Percentiles rank a stretch among this genome's conserved stretches.
Evolutionary conservation across 2,329 filamentous ascomycete species (phyloP).

Genomic region (Ophiostoma populinum): DNA sequence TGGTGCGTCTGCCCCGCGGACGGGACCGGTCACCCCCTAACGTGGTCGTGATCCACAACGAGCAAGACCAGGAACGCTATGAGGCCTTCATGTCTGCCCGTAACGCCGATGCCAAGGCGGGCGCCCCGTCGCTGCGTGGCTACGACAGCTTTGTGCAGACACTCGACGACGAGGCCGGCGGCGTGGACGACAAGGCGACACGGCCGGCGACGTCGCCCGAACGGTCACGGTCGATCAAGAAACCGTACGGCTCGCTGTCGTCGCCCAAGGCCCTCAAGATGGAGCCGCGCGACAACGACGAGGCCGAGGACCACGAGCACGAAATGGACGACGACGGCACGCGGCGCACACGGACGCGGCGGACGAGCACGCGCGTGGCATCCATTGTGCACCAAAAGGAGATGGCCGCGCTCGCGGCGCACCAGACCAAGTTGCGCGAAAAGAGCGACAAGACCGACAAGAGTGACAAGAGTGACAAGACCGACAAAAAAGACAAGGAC

Average conservation of each 20-base stretch:
- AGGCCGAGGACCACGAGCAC: background rate
- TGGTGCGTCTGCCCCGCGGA: constrained; percentile 7
- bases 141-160: constrained; percentile 2
- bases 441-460: constrained; percentile 1
- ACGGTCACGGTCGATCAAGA: background rate
- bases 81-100: constrained; percentile 5
- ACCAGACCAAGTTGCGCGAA: constrained; percentile 2
- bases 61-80: constrained; percentile 8
- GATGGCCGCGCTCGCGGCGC: constrained; percentile 3
- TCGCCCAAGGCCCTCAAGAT: constrained; percentile 2
- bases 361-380: constrained; percentile 11
- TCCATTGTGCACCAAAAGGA: constrained; percentile 7
- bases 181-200: background rate
- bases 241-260: background rate
- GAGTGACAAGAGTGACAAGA: background rate
- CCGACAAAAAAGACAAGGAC: background rate
- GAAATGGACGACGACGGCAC: constrained; percentile 3
- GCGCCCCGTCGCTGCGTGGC: background rate
- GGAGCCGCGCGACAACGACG: background rate
- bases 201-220: background rate
- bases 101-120: constrained; percentile 5
- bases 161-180: background rate
- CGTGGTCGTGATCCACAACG: constrained; percentile 5
- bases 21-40: constrained; percentile 8
- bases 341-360: constrained; percentile 3